Conservation (phyloP, 305 asterid genomes). For the Petunia hybrid region DNA sequence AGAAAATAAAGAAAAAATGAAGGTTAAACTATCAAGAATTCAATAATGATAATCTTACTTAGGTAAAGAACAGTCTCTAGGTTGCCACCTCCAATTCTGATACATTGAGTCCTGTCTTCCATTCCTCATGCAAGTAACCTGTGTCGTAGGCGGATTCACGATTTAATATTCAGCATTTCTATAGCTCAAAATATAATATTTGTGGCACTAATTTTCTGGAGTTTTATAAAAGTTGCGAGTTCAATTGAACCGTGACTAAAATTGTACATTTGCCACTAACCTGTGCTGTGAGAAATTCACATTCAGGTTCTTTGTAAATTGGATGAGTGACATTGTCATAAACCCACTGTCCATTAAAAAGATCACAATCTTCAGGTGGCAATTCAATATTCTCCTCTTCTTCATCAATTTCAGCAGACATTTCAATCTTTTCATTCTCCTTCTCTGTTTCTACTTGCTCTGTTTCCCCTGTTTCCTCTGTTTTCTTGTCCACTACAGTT, state of each 20-base stretch:
- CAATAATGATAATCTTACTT: conserved; percentile 49
- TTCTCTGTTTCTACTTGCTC: neutral
- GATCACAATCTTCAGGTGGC: conserved; percentile 66
- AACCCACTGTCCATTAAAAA: conserved; percentile 65
- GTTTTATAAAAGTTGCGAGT: too few relatives aligned
- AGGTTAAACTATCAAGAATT: neutral
- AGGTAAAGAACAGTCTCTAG: conserved; percentile 74
- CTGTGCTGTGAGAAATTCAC: conserved; percentile 59
- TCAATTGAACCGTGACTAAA: too few relatives aligned
- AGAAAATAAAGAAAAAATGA: neutral
- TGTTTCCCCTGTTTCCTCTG: conserved; percentile 34
- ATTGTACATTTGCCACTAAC: too few relatives aligned
- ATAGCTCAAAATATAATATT: too few relatives aligned
- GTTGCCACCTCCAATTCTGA: conserved; percentile 93
- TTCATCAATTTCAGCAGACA: conserved; percentile 38
- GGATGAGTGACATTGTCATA: conserved; percentile 57
- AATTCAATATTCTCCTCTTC: conserved; percentile 53
- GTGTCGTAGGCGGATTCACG: conserved; percentile 58
- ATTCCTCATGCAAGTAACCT: conserved; percentile 75
- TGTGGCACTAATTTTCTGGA: too few relatives aligned
- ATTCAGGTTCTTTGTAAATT: conserved; percentile 53
- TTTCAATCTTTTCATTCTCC: conserved; percentile 39
- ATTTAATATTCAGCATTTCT: too few relatives aligned
- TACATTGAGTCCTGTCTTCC: conserved; percentile 63
- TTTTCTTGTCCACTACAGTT: conserved; percentile 62